phyloP scores from a whole-genome alignment of 2,329 filamentous ascomycete species.

The Pezicula neosporulosa region DNA sequence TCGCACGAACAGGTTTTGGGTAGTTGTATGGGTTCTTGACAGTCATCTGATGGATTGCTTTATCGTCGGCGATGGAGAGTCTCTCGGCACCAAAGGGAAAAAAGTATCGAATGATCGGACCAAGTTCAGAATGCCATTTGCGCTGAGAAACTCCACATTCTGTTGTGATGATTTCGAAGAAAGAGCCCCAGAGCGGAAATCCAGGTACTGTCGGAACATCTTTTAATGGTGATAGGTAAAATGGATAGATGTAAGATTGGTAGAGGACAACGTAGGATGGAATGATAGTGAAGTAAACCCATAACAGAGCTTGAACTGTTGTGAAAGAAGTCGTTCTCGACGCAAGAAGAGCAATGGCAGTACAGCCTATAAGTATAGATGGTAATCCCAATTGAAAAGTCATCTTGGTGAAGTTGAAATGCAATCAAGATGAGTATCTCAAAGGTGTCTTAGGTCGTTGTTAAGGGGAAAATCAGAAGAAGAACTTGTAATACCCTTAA shows the following conservation, averaged over 20 bases:
- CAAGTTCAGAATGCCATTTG: constrained; percentile 37
- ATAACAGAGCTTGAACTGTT: constrained; percentile 8
- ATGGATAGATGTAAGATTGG: constrained; percentile 35
- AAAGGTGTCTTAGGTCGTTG: not conserved
- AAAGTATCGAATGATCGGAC: constrained; percentile 41
- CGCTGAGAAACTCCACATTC: constrained; percentile 40
- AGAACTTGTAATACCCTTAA: no score
- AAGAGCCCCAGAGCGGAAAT: constrained; percentile 40
- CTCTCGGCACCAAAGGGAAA: constrained; percentile 42
- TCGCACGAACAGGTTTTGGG: constrained; percentile 53
- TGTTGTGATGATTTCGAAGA: constrained; percentile 36
- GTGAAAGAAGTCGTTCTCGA: constrained; percentile 13
- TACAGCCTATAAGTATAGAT: constrained; percentile 1
- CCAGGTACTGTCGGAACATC: constrained; percentile 39
- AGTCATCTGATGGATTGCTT: constrained; percentile 40
- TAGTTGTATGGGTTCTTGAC: constrained; percentile 63
- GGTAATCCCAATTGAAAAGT: not conserved
- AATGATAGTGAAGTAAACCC: constrained; percentile 15
- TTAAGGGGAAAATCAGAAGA: not conserved
- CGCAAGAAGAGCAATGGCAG: constrained; percentile 10
- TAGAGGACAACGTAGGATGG: constrained; percentile 31
- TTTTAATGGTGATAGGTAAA: constrained; percentile 38
- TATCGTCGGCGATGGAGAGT: constrained; percentile 39
- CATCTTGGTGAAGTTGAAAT: not conserved
- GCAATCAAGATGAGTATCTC: not conserved